phyloP scores from a whole-genome alignment of 805 yeast species.

The Lipomyces kockii region DNA sequence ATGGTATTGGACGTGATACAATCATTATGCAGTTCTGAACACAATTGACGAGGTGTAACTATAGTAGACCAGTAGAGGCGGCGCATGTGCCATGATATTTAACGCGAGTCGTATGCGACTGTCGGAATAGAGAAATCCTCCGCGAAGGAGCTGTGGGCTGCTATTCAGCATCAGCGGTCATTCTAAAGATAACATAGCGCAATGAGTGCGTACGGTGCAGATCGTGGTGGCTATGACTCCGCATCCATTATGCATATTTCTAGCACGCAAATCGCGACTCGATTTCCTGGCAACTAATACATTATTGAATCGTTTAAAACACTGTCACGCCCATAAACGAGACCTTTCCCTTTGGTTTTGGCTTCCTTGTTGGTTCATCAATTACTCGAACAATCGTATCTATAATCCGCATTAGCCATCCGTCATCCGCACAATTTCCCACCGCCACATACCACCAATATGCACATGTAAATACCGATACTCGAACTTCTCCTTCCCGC shows the following conservation, averaged over 20 bases:
- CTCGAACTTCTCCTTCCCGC: slow-evolving; percentile 58
- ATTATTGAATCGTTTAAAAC: neutral
- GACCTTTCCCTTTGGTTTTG: neutral
- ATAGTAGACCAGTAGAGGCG: neutral
- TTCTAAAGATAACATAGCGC: neutral
- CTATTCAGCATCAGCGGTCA: neutral
- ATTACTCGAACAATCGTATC: neutral
- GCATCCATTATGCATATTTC: neutral
- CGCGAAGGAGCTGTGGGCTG: neutral
- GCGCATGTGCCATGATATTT: neutral
- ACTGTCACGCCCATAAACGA: slow-evolving; percentile 1
- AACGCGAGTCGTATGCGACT: neutral
- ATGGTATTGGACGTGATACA: neutral
- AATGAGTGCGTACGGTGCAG: neutral
- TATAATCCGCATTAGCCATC: neutral
- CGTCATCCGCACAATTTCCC: neutral
- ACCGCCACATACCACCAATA: slow-evolving; percentile 20
- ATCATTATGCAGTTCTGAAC: neutral
- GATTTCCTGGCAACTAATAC: neutral
- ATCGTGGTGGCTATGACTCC: neutral
- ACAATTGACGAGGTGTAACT: neutral
- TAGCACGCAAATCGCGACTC: neutral
- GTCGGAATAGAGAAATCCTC: neutral
- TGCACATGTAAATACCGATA: slow-evolving; percentile 70
- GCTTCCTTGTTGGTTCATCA: neutral